A percentile compares a stretch with the other conserved stretches of the same genome.
Evolutionary conservation across 1,284 basidiomycete genomes (phyloP).

Genomic region (Trametes pubescens): DNA sequence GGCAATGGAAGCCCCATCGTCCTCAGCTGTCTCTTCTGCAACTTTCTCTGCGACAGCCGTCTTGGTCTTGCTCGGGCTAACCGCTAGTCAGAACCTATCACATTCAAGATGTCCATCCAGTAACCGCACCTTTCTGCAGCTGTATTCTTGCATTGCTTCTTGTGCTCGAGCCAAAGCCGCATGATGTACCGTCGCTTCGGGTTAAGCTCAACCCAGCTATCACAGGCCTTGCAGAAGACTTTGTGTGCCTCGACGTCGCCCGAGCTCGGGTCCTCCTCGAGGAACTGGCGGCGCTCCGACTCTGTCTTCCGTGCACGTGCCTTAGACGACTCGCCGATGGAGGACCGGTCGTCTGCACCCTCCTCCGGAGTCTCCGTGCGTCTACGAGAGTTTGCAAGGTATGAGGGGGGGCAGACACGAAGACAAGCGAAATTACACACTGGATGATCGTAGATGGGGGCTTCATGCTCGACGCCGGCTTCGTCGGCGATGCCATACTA

Average conservation of each 20-base stretch:
- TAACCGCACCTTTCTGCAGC: constrained; percentile 30
- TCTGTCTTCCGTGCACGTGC: constrained; percentile 59
- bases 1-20: constrained; percentile 35
- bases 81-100: not conserved
- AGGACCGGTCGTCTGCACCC: constrained; percentile 33
- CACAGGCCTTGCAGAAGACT: constrained; percentile 63
- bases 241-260: constrained; percentile 60
- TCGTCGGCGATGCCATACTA: constrained; percentile 17
- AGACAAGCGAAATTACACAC: constrained; percentile 8
- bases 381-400: not conserved
- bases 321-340: constrained; percentile 43
- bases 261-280: constrained; percentile 64
- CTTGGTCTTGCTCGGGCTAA: constrained; percentile 27
- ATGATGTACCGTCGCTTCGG: constrained; percentile 61
- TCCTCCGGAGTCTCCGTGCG: constrained; percentile 31
- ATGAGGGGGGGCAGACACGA: not conserved
- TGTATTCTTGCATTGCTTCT: constrained; percentile 49
- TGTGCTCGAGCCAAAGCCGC: constrained; percentile 65
- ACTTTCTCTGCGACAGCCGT: constrained; percentile 34
- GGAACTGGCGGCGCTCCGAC: constrained; percentile 65
- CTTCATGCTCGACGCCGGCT: constrained; percentile 26
- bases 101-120: not conserved
- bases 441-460: constrained; percentile 20
- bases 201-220: constrained; percentile 61
- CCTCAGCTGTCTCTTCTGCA: constrained; percentile 40